Evolutionary conservation across 139 green algal species (phyloP).

Genomic region (Pleodorina starrii): DNA sequence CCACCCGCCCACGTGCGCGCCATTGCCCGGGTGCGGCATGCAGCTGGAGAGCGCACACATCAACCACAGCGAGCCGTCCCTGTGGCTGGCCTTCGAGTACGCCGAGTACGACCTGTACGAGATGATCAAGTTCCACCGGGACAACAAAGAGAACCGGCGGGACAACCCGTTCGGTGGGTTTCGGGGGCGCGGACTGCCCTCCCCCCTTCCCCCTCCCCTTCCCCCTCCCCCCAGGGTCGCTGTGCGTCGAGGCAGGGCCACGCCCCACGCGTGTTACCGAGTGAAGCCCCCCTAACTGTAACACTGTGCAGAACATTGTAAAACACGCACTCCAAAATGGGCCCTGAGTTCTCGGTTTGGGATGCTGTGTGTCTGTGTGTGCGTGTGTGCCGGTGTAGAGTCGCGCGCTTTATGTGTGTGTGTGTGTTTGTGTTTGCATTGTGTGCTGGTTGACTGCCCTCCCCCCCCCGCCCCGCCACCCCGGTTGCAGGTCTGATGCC

Average conservation of each 20-base stretch:
- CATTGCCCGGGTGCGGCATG: too few species aligned
- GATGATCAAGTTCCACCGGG: constrained; percentile 80
- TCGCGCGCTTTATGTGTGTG: too few species aligned
- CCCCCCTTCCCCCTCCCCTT: too few species aligned
- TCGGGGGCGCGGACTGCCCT: too few species aligned
- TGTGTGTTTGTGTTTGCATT: not conserved
- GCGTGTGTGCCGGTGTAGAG: too few species aligned
- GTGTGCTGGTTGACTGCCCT: not conserved
- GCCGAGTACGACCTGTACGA: constrained; percentile 87
- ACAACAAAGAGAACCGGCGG: constrained; percentile 38
- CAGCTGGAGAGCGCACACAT: constrained; percentile 65
- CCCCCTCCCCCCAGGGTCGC: too few species aligned
- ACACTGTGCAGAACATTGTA: too few species aligned
- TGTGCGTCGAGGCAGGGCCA: too few species aligned
- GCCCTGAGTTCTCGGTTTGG: too few species aligned
- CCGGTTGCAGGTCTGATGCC: constrained; percentile 62
- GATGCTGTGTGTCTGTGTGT: not conserved
- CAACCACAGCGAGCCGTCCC: constrained; percentile 65
- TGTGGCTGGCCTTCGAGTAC: constrained; percentile 87
- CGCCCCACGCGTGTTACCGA: too few species aligned
- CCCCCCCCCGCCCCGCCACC: not conserved
- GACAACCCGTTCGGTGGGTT: constrained; percentile 47
- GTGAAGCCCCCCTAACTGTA: too few species aligned
- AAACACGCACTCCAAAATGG: too few species aligned
- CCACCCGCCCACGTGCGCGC: not conserved